Conservation (phyloP, 164 flowering plant genomes). For the Vitis riparia region DNA sequence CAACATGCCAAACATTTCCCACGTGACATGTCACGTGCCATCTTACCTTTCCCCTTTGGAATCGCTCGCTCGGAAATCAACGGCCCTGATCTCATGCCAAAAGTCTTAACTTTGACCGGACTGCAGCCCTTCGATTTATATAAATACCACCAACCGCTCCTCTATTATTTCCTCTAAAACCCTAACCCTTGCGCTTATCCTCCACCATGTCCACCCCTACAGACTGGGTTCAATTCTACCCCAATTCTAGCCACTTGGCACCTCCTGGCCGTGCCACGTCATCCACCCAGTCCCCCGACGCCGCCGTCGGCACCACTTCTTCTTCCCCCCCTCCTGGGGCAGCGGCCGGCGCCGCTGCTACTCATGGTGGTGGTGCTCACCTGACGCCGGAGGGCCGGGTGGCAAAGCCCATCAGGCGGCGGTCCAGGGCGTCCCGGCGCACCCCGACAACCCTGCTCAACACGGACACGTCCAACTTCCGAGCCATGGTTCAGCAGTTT, state of each 20-base stretch:
- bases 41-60: neutral
- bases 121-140: neutral
- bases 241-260: neutral
- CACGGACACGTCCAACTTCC: conserved; percentile 73
- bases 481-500: conserved; percentile 94
- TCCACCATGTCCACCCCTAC: conserved; percentile 32
- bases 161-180: neutral
- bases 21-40: conserved; percentile 6
- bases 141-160: neutral
- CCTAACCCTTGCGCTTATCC: conserved; percentile 15
- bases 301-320: conserved; percentile 27
- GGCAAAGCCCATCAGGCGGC: conserved; percentile 44
- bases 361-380: conserved; percentile 1
- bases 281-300: conserved; percentile 17
- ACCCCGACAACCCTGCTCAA: conserved; percentile 75
- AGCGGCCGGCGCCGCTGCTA: conserved; percentile 4
- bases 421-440: conserved; percentile 66
- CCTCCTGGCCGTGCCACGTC: neutral
- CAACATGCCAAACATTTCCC: conserved; percentile 3
- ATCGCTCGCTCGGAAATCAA: neutral
- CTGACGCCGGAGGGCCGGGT: conserved; percentile 52
- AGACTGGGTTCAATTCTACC: conserved; percentile 46
- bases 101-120: conserved; percentile 5
- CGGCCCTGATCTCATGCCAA: neutral
- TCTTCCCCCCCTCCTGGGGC: neutral